Base-by-base conservation (phyloP, 1,284 basidiomycete species). In the Schizophyllum amplum region DNA sequence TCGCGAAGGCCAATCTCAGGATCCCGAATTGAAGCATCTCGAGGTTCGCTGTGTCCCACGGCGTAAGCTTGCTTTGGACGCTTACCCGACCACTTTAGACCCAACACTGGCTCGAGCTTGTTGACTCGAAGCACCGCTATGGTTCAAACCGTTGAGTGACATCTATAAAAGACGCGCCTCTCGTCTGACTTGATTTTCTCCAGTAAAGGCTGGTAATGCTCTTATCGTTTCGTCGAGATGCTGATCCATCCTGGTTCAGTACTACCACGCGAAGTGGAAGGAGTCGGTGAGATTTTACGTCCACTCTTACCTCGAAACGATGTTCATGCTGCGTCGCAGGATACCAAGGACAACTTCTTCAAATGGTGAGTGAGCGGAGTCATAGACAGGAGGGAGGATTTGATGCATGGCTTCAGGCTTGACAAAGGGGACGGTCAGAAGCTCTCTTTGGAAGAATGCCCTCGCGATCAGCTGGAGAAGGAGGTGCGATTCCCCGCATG, bases 271-370 rank as follows among this genome's bases (percentile, higher is more conserved):
- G 76, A 53, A 77, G 76, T 67, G 76, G 68, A 52, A 63, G 64
- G 54, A 56, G 59, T 60, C 58, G 65, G 33, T 17, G 23, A 21
- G 24, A 21, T 13, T 27, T 13, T 17, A 47, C 46, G 23, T n/a
- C 15, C n/a, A 27, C 42, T 27, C 5, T 52, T 57, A 59, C 60
- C 51, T 59, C 22, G 13, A 24, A 20, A 55, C 27, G 6, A 6
- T 6, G 5, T 13, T 33, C 5, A 33, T 33, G 13, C 27, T 5
- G 13, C 6, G 13, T 33, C 13, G 53, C 75, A 78, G 4, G 79
- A 87, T 60, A 87, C 85, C 0, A 65, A 65, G 23, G 83, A 87
- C 55, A 90, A 88, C 67, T 89, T 90, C 66, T 90, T 89, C 70
- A 73, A 75, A 63, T 89, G 86, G 84, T 81, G 59, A 52, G 69